A percentile compares a stretch with the other conserved stretches of the same genome.
Conservation (phyloP, 352 stramenopile species). For the Blastocystis sp. region DNA sequence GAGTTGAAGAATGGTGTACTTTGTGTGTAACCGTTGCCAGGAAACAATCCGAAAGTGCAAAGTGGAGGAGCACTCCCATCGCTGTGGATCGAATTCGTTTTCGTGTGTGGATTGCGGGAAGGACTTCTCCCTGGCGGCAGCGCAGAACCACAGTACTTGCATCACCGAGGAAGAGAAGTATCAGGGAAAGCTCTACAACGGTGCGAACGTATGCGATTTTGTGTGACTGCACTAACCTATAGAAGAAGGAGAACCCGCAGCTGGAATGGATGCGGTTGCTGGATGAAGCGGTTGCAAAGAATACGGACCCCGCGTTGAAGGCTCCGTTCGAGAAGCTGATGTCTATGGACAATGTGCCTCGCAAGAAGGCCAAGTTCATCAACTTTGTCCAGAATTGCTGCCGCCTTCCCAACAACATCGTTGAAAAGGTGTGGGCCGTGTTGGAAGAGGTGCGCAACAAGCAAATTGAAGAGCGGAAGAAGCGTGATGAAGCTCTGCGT, state of each 20-base stretch:
- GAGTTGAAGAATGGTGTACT: slow-evolving; percentile 59
- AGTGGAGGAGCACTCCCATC: slow-evolving; percentile 65
- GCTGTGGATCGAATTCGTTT: slow-evolving; percentile 66
- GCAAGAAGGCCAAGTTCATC: slow-evolving; percentile 65
- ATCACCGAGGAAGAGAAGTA: slow-evolving; percentile 70
- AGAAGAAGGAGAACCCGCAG: slow-evolving; percentile 69
- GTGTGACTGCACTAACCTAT: not conserved
- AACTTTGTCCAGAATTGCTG: slow-evolving; percentile 69
- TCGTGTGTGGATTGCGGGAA: slow-evolving; percentile 68
- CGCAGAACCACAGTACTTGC: slow-evolving; percentile 54
- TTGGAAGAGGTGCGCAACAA: slow-evolving; percentile 62
- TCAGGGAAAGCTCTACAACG: slow-evolving; percentile 68
- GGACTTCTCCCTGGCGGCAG: slow-evolving; percentile 36
- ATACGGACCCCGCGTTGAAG: slow-evolving; percentile 55
- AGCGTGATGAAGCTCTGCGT: slow-evolving; percentile 49
- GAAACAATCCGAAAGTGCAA: slow-evolving; percentile 68
- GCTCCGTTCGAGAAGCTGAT: slow-evolving; percentile 30
- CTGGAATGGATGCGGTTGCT: slow-evolving; percentile 68
- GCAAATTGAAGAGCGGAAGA: slow-evolving; percentile 43
- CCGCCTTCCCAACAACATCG: slow-evolving; percentile 35
- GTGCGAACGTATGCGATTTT: slow-evolving; percentile 13
- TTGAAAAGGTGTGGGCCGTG: slow-evolving; percentile 64
- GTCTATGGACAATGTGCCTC: slow-evolving; percentile 59
- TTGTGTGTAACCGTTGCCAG: slow-evolving; percentile 66
- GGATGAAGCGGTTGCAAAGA: slow-evolving; percentile 54